A percentile compares a stretch with the other conserved stretches of the same genome.
Evolutionary conservation across 176 grass and related monocot genomes (phyloP).

Genomic region (Lolium perenne): DNA sequence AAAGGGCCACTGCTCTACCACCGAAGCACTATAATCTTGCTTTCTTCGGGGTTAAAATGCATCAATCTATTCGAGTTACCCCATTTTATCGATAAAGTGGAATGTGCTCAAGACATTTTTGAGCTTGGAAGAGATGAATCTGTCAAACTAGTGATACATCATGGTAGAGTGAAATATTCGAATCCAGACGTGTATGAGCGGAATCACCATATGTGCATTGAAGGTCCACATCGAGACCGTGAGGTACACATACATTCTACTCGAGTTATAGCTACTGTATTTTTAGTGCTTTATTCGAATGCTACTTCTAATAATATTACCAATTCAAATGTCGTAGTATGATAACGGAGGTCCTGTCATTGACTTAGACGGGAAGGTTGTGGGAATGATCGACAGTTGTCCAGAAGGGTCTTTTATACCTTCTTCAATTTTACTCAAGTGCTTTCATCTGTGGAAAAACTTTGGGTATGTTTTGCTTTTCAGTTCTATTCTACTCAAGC

Average conservation of each 20-base stretch:
- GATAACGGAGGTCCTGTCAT: constrained; percentile 4
- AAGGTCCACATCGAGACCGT: neutral
- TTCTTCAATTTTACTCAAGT: constrained; percentile 16
- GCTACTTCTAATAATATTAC: neutral
- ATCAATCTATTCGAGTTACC: neutral
- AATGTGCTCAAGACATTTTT: neutral
- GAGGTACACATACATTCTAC: neutral
- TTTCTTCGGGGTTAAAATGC: neutral
- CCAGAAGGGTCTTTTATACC: neutral
- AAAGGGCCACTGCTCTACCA: neutral
- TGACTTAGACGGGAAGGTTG: neutral
- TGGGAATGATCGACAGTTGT: neutral
- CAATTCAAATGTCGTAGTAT: constrained; percentile 16
- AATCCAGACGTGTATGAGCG: neutral
- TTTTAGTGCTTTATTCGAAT: neutral
- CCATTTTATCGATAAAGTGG: neutral
- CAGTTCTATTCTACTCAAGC: neutral
- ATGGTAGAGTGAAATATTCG: constrained; percentile 3
- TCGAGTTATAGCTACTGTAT: neutral
- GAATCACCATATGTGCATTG: neutral
- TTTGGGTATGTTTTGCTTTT: neutral
- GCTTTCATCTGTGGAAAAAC: neutral
- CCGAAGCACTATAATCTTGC: constrained; percentile 36
- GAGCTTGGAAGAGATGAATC: neutral
- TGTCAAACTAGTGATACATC: neutral